These are phyloP conservation scores for Botrytis fragariae DNA, from an alignment of 2,329 filamentous ascomycete genomes.

Conservation along the genomic window DNA sequence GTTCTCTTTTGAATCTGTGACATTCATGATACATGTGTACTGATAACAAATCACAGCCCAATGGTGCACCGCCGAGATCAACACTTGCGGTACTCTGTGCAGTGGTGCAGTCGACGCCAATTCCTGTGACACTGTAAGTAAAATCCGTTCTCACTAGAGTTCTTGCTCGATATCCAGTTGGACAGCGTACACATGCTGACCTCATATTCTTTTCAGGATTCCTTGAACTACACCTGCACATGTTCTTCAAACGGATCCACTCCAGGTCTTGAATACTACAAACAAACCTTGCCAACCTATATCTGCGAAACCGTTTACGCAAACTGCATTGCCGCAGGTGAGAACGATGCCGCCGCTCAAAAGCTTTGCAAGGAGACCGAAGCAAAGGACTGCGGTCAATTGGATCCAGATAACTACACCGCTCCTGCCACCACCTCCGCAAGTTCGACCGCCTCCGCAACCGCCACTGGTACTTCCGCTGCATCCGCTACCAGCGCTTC, in stretches of 20 bases:
- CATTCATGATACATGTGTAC: neutral
- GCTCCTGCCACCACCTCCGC: conserved; percentile 36
- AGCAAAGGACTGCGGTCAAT: conserved; percentile 50
- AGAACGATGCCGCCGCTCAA: conserved; percentile 47
- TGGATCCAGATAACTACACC: conserved; percentile 34
- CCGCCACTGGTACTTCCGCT: conserved; percentile 31
- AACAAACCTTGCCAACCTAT: conserved; percentile 57
- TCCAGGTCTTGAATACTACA: conserved; percentile 55
- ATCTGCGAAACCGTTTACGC: conserved; percentile 54
- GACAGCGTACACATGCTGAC: conserved; percentile 2
- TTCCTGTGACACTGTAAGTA: conserved; percentile 59
- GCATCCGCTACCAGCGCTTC: conserved; percentile 33
- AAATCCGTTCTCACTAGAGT: neutral
- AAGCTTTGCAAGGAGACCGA: conserved; percentile 45
- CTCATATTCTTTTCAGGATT: conserved; percentile 39
- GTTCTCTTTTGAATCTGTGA: conserved; percentile 11
- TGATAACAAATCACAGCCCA: conserved; percentile 39
- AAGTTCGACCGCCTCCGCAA: conserved; percentile 40
- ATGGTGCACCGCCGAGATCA: conserved; percentile 59
- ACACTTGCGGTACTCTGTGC: conserved; percentile 61
- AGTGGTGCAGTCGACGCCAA: conserved; percentile 44
- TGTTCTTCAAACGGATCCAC: conserved; percentile 52
- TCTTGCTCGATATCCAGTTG: conserved; percentile 12
- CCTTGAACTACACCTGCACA: conserved; percentile 54
- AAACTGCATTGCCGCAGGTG: conserved; percentile 47